A percentile compares a stretch with the other conserved stretches of the same genome.
Conservation (phyloP, 805 yeast species). For the Ogataea nakhonphanomensis region DNA sequence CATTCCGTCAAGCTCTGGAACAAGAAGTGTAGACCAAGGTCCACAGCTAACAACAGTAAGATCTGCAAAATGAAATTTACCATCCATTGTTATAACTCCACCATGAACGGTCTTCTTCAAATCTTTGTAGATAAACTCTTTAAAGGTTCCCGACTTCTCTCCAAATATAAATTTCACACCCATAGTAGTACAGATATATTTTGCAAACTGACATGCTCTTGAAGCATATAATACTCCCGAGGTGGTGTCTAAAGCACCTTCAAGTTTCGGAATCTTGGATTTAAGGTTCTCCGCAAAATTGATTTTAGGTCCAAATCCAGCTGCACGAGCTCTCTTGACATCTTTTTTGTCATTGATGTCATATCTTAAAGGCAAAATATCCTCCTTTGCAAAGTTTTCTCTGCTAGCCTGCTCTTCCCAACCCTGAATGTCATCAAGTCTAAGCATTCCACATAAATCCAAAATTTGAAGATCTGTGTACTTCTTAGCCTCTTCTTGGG, state of each 20-base stretch:
- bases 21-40: conserved; percentile 30
- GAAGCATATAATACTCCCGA: conserved; percentile 36
- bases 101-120: conserved; percentile 20
- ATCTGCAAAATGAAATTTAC: conserved; percentile 24
- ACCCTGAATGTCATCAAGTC: conserved; percentile 27
- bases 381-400: conserved; percentile 25
- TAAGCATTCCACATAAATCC: conserved; percentile 29
- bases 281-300: conserved; percentile 20
- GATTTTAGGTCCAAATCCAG: conserved; percentile 29
- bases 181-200: conserved; percentile 23
- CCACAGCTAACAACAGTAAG: conserved; percentile 31
- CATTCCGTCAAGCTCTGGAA: conserved; percentile 36
- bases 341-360: conserved; percentile 31
- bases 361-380: conserved; percentile 29
- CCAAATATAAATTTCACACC: conserved; percentile 37
- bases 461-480: conserved; percentile 25
- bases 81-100: conserved; percentile 30
- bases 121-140: conserved; percentile 19
- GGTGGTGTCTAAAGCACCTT: conserved; percentile 30
- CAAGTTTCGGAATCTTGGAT: conserved; percentile 13
- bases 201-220: conserved; percentile 32
- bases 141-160: conserved; percentile 29
- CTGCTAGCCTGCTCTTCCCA: conserved; percentile 27
- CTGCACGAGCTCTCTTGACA: conserved; percentile 30
- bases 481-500: conserved; percentile 25